Evolutionary conservation across 116 monocot genomes (phyloP).

Genomic region (Phalaenopsis hybrid): DNA sequence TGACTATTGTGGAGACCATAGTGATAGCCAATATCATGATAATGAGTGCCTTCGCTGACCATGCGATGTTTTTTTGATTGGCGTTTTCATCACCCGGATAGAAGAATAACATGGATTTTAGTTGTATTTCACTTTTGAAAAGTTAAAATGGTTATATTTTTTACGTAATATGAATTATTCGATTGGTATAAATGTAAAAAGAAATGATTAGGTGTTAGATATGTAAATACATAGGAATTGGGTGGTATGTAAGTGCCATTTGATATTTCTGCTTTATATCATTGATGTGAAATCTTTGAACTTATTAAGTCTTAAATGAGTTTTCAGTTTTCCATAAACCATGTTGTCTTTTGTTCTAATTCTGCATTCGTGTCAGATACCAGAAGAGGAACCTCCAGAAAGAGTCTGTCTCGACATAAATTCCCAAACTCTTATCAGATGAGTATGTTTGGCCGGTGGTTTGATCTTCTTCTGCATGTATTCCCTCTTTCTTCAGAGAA

Average conservation of each 20-base stretch:
- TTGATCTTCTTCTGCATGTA: not conserved
- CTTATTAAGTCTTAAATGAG: not conserved
- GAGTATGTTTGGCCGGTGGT: not conserved
- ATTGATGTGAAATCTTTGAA: not conserved
- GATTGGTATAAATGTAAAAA: too few relatives aligned
- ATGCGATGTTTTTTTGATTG: too few relatives aligned
- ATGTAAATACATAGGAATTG: too few relatives aligned
- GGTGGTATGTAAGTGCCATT: not conserved
- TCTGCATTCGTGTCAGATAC: not conserved
- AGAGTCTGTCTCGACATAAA: not conserved
- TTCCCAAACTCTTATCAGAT: not conserved
- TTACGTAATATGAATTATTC: too few relatives aligned
- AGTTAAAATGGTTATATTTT: too few relatives aligned
- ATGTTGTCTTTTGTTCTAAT: not conserved
- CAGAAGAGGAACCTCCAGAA: constrained; percentile 7
- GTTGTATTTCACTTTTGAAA: too few relatives aligned
- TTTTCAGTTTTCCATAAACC: not conserved
- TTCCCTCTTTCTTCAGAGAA: not conserved
- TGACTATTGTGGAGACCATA: too few relatives aligned
- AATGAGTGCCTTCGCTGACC: too few relatives aligned
- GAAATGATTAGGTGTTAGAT: too few relatives aligned
- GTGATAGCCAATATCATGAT: too few relatives aligned
- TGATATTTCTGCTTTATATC: not conserved
- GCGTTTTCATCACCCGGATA: too few relatives aligned
- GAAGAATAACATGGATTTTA: too few relatives aligned